Conservation (phyloP, 1,139 yeast genomes). For the Sugiyamaella castrensis region DNA sequence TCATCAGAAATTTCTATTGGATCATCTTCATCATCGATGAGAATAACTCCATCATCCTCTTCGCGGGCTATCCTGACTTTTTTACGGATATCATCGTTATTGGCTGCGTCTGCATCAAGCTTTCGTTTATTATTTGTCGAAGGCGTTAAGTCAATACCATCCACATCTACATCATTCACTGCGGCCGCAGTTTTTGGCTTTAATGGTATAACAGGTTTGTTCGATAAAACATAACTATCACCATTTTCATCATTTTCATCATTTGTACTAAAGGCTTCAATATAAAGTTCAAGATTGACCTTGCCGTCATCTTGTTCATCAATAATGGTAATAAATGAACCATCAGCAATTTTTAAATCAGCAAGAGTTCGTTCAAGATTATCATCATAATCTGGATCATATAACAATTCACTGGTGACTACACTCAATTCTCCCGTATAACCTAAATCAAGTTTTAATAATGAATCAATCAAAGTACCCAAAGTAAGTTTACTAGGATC, state of each 20-base stretch:
- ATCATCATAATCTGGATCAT: constrained; percentile 89
- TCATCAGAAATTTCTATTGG: constrained; percentile 30
- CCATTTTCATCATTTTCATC: not conserved
- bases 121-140: constrained; percentile 1
- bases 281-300: constrained; percentile 69
- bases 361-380: constrained; percentile 50
- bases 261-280: constrained; percentile 24
- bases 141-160: constrained; percentile 10
- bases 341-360: constrained; percentile 56
- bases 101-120: not conserved
- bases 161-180: constrained; percentile 13
- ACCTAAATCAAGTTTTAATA: constrained; percentile 47
- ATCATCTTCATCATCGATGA: constrained; percentile 32
- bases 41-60: constrained; percentile 24
- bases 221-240: constrained; percentile 18
- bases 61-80: not conserved
- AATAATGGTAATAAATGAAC: constrained; percentile 62
- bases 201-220: constrained; percentile 19
- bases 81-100: not conserved
- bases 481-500: constrained; percentile 38
- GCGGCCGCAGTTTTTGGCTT: constrained; percentile 17
- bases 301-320: constrained; percentile 66
- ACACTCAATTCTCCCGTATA: constrained; percentile 67
- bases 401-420: constrained; percentile 62
- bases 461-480: constrained; percentile 45